These are phyloP conservation scores for Trichosphaerium sp. DNA, from an alignment of 78 protist genomes.

Conservation along the genomic window DNA sequence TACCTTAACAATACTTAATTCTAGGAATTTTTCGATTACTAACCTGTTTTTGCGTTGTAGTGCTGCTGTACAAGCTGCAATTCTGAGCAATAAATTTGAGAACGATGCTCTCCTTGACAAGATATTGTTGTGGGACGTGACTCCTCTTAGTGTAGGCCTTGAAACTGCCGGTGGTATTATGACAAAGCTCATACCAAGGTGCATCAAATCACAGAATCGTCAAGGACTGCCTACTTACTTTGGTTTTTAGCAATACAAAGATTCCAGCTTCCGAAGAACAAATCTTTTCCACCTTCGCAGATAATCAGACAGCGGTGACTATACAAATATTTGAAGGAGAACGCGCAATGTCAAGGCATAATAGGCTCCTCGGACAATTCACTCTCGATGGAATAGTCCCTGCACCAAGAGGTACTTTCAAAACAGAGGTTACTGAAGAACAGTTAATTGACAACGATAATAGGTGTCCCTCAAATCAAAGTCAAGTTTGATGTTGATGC, in stretches of 20 bases:
- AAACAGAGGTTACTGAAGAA: too few species aligned
- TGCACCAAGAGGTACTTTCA: constrained; percentile 92
- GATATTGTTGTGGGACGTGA: constrained; percentile 78
- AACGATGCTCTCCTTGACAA: too few species aligned
- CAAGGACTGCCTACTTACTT: too few species aligned
- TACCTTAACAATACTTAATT: too few species aligned
- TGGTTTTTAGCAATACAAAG: constrained; percentile 70
- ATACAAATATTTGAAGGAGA: constrained; percentile 89
- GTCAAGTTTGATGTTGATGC: constrained; percentile 94
- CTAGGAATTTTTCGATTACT: too few species aligned
- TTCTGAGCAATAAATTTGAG: too few species aligned
- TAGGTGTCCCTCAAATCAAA: constrained; percentile 93
- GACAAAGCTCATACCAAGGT: constrained; percentile 85
- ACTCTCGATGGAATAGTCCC: constrained; percentile 93
- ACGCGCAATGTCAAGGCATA: constrained; percentile 84
- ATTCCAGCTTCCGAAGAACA: constrained; percentile 74
- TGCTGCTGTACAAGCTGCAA: constrained; percentile 82
- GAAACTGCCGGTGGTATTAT: constrained; percentile 98
- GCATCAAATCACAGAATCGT: too few species aligned
- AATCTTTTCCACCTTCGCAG: constrained; percentile 89
- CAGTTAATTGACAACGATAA: too few species aligned
- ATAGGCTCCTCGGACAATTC: constrained; percentile 88
- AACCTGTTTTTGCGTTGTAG: constrained; percentile 32
- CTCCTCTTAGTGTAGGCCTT: constrained; percentile 92
- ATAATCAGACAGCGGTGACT: constrained; percentile 87